Evolutionary conservation across 768 basidiomycete species (phyloP), one percentile per base, ranked within the genome.

Genomic region (Xerocomellus intermedius): DNA sequence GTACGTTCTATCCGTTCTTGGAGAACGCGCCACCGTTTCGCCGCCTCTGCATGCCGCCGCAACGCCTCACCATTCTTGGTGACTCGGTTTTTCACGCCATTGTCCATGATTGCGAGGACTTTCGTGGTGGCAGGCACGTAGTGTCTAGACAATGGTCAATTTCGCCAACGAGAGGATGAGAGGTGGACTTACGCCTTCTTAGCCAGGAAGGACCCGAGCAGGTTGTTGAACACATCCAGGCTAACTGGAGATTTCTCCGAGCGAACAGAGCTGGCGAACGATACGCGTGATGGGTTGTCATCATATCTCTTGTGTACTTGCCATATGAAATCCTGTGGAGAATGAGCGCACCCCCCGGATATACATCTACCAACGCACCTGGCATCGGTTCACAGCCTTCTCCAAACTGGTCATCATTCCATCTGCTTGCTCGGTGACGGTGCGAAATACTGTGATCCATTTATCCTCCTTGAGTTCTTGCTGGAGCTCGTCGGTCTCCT

Each of bases 381-480:
- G 89, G 76, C 93, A 95, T 60, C 90, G 84, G 64, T 85, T 86
- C 42, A 96, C 85, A 9, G 91, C 93, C 71, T 96, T 98, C 75
- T 98, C 92, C 61, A 99, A 74, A 65, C 91, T 91, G 28, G 84
- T 84, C 93, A 98, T 96, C 96, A 98, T 97, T 24, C 92, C 93
- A 68, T 94, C 92, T 41, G 96, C 95, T 70, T 98, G 95, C 65
- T 94, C 89, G 41, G 92, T 86, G 54, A 94, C 91, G 6, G 91
- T 95, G 60, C 94, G 82, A 73, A 98, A 98, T 21, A 98, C 91
- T 12, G 89, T 89, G 63, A 98, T 79, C 92, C 93, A 97, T 64
- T 95, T 95, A 73, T 98, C 96, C 72, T 98, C 96, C 73, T 91
- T 94, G 59, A 98, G 77, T 72, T 99, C 97, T 64, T 95, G 93